Conservation (phyloP, 768 basidiomycete species). For the Neoboletus subvelutipes region DNA sequence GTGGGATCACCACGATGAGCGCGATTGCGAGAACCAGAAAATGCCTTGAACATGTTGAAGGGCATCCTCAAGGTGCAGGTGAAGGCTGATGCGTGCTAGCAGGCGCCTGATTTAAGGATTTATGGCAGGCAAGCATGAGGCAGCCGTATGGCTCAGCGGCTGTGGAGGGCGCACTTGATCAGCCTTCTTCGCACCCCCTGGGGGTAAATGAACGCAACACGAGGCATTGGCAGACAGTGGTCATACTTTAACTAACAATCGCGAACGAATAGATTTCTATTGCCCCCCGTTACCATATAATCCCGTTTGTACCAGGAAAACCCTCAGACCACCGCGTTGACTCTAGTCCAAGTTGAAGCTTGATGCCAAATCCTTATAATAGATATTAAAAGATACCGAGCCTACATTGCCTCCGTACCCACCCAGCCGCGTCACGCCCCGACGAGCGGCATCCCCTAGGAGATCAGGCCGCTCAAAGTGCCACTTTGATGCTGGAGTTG, state of each 20-base stretch:
- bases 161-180: constrained; percentile 16
- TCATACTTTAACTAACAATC: not conserved
- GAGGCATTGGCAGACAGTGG: constrained; percentile 1
- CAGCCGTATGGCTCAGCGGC: constrained; percentile 33
- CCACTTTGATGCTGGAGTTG: constrained; percentile 47
- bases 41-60: constrained; percentile 39
- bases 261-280: not conserved
- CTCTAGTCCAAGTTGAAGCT: not conserved
- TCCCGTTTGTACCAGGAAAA: not conserved
- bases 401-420: not conserved
- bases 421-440: constrained; percentile 14
- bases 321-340: not conserved
- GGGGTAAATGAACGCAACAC: constrained; percentile 7
- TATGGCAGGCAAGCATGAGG: constrained; percentile 33
- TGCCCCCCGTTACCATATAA: not conserved
- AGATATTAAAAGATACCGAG: not conserved
- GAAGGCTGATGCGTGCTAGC: constrained; percentile 8
- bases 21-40: constrained; percentile 35
- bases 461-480: constrained; percentile 10
- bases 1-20: constrained; percentile 25
- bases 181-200: not conserved
- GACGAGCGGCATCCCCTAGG: constrained; percentile 9
- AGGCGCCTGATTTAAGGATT: constrained; percentile 20
- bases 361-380: not conserved
- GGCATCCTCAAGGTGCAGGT: constrained; percentile 31